Conservation (phyloP, 2,329 filamentous ascomycete species). For the Ophidiomyces ophidiicola region DNA sequence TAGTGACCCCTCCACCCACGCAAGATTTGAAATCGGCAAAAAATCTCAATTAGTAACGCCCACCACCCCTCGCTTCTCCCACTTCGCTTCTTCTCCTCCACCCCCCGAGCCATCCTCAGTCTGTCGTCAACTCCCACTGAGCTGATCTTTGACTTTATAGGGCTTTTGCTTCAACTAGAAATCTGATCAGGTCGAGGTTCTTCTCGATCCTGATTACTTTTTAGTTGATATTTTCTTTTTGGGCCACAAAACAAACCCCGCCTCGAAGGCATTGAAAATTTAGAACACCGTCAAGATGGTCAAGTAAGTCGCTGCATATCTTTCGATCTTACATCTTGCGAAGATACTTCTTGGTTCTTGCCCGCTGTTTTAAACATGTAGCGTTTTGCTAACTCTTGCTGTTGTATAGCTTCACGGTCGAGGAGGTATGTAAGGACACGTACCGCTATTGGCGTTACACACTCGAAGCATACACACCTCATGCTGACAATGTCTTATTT, state of each 20-base stretch:
- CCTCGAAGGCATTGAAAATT: conserved; percentile 29
- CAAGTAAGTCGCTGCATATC: conserved; percentile 60
- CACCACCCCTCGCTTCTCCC: conserved; percentile 23
- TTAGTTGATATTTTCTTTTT: conserved; percentile 24
- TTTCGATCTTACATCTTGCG: conserved; percentile 11
- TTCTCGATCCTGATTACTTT: conserved; percentile 33
- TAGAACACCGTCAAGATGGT: conserved; percentile 86
- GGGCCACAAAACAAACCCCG: conserved; percentile 25
- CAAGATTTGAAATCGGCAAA: conserved; percentile 20
- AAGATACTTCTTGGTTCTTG: not conserved
- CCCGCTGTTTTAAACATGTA: conserved; percentile 12
- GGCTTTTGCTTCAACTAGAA: conserved; percentile 10
- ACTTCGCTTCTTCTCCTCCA: conserved; percentile 20
- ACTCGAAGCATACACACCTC: not conserved
- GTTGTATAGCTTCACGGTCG: conserved; percentile 79
- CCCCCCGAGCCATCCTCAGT: conserved; percentile 20
- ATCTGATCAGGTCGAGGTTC: conserved; percentile 31
- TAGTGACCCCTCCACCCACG: conserved; percentile 15
- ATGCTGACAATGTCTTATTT: conserved; percentile 18
- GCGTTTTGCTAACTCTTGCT: conserved; percentile 23
- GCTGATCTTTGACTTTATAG: conserved; percentile 20
- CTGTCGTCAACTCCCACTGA: conserved; percentile 16
- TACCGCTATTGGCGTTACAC: conserved; percentile 9
- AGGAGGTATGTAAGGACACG: conserved; percentile 50
- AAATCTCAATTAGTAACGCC: conserved; percentile 19